Percentiles rank a stretch among this genome's conserved stretches.
Evolutionary conservation across 768 basidiomycete species (phyloP).

Genomic region (Hemileccinum impolitum): DNA sequence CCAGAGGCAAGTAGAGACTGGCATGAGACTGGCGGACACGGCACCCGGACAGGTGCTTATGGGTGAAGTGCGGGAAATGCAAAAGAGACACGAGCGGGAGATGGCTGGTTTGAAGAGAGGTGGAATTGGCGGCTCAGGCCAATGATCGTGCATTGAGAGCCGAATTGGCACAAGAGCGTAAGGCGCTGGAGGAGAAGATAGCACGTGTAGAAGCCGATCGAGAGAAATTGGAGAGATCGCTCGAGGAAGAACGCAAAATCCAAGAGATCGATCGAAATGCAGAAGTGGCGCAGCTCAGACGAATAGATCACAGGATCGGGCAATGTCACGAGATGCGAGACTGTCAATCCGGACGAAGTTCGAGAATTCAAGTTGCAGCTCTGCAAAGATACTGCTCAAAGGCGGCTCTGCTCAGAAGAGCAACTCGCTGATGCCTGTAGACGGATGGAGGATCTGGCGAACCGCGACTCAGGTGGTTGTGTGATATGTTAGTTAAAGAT

Average conservation of each 20-base stretch:
- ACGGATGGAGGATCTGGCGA: not conserved
- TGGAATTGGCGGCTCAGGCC: constrained; percentile 36
- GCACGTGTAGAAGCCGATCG: not conserved
- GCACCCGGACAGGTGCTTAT: constrained; percentile 42
- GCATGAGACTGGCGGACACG: constrained; percentile 43
- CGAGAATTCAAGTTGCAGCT: not conserved
- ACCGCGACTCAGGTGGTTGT: not conserved
- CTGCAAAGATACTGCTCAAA: not conserved
- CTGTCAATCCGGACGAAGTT: not conserved
- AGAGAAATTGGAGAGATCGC: not conserved
- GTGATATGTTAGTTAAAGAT: not conserved
- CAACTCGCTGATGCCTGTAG: not conserved
- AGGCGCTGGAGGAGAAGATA: constrained; percentile 3
- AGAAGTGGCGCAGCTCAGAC: not conserved
- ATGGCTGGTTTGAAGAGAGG: constrained; percentile 40
- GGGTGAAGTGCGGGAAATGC: constrained; percentile 40
- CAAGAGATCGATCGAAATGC: not conserved
- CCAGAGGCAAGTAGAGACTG: constrained; percentile 43
- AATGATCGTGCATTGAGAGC: not conserved
- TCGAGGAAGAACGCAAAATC: constrained; percentile 1
- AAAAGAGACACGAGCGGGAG: constrained; percentile 38
- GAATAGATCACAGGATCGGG: not conserved
- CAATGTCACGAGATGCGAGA: not conserved
- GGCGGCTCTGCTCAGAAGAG: not conserved
- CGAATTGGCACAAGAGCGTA: constrained; percentile 3